Evolutionary conservation across 2,329 filamentous ascomycete species (phyloP).

Genomic region (Tolypocladium ovalisporum): DNA sequence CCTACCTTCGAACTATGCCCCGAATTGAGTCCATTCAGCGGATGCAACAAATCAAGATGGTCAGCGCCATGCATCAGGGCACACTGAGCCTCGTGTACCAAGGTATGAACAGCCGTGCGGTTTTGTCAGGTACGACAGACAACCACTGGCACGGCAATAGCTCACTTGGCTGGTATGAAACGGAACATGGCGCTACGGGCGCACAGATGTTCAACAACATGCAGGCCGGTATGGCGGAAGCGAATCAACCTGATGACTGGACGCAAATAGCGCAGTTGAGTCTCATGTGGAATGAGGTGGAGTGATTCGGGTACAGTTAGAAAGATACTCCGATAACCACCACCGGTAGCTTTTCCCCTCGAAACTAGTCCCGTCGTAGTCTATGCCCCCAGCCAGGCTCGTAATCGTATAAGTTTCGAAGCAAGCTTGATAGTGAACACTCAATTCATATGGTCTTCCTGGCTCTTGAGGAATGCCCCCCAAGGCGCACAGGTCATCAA

Average conservation of each 20-base stretch:
- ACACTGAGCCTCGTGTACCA: slow-evolving; percentile 20
- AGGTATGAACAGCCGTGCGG: slow-evolving; percentile 17
- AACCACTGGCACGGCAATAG: slow-evolving; percentile 22
- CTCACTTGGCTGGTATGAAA: slow-evolving; percentile 22
- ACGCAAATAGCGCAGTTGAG: slow-evolving; percentile 14
- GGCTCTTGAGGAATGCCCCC: slow-evolving; percentile 28
- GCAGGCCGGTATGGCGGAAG: slow-evolving; percentile 17
- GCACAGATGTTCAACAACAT: slow-evolving; percentile 22
- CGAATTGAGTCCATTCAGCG: slow-evolving; percentile 15
- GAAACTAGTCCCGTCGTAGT: slow-evolving; percentile 30
- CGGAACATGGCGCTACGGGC: slow-evolving; percentile 19
- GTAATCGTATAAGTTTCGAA: slow-evolving; percentile 34
- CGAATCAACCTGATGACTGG: slow-evolving; percentile 14
- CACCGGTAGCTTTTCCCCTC: slow-evolving; percentile 3
- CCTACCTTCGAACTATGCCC: slow-evolving; percentile 18
- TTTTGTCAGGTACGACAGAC: slow-evolving; percentile 15
- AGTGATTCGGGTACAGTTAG: slow-evolving; percentile 7
- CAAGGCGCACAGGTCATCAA: slow-evolving; percentile 33
- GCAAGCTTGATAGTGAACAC: slow-evolving; percentile 36
- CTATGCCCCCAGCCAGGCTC: slow-evolving; percentile 22
- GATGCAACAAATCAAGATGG: slow-evolving; percentile 18
- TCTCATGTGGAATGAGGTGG: slow-evolving; percentile 19
- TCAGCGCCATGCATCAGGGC: slow-evolving; percentile 22
- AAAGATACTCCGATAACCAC: not conserved
- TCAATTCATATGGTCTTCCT: slow-evolving; percentile 23